These are phyloP conservation scores for Aspergillus persii DNA, from an alignment of 2,329 filamentous ascomycete species.

Conservation along the genomic window DNA sequence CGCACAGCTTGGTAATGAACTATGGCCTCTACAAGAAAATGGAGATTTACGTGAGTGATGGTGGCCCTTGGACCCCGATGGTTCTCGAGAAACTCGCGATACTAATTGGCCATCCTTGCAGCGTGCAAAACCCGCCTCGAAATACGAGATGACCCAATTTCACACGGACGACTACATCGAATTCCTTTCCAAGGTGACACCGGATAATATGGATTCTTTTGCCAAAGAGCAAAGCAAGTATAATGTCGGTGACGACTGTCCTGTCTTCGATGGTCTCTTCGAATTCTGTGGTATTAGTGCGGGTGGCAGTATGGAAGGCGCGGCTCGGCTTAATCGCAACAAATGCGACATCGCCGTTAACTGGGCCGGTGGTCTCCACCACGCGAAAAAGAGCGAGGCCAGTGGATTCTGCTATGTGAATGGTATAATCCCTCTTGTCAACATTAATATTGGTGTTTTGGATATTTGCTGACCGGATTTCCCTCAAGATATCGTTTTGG, in stretches of 20 bases:
- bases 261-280: constrained; percentile 68
- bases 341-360: constrained; percentile 70
- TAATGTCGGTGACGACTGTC: constrained; percentile 64
- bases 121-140: constrained; percentile 75
- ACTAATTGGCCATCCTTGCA: constrained; percentile 37
- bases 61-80: constrained; percentile 20
- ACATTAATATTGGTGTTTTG: neutral
- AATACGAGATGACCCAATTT: constrained; percentile 71
- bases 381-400: constrained; percentile 92
- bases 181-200: constrained; percentile 81
- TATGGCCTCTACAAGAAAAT: constrained; percentile 72
- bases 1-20: constrained; percentile 66
- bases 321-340: constrained; percentile 64
- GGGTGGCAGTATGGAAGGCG: constrained; percentile 68
- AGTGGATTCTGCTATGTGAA: constrained; percentile 99
- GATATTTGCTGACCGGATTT: constrained; percentile 12
- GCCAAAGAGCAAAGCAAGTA: constrained; percentile 83
- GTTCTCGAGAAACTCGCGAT: neutral
- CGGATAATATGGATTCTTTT: constrained; percentile 96
- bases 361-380: constrained; percentile 95
- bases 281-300: constrained; percentile 70
- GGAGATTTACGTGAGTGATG: constrained; percentile 62
- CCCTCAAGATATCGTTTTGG: constrained; percentile 60
- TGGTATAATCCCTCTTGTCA: constrained; percentile 41
- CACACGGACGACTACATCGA: constrained; percentile 73